A percentile compares a stretch with the other conserved stretches of the same genome.
Evolutionary conservation across 257 asterid genomes (phyloP).

Genomic region (Nyctanthes arbortristis): DNA sequence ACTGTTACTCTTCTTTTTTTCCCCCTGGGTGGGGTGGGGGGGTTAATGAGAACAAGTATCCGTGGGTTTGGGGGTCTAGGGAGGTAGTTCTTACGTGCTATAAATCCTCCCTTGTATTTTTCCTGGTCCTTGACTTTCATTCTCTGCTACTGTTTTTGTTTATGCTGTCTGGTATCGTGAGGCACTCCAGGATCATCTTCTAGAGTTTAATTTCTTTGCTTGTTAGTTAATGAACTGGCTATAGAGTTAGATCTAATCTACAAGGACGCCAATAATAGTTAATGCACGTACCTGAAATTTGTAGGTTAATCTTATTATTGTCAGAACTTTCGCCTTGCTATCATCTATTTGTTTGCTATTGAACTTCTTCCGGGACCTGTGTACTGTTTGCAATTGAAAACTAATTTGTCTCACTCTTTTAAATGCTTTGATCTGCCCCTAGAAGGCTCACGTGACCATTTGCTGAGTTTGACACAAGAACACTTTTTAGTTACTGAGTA

Average conservation of each 20-base stretch:
- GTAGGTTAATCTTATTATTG: neutral
- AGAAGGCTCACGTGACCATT: neutral
- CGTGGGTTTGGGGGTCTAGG: neutral
- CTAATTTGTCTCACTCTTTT: neutral
- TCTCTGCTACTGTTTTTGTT: neutral
- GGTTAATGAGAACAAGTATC: constrained; percentile 1
- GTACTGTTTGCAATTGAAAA: neutral
- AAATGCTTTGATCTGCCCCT: neutral
- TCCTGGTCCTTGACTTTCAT: constrained; percentile 1
- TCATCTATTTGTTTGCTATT: neutral
- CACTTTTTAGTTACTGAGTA: neutral
- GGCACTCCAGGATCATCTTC: no score
- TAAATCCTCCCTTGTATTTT: neutral
- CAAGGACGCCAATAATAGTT: neutral
- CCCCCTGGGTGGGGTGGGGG: no score
- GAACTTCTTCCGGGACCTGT: neutral
- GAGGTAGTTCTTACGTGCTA: neutral
- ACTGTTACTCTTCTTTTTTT: neutral
- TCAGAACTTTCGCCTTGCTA: neutral
- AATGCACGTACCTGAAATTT: neutral
- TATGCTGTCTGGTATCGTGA: no score
- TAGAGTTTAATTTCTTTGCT: no score
- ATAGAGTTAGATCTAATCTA: neutral
- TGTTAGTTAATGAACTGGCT: neutral
- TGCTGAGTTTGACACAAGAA: neutral